Percentiles rank a stretch among this genome's conserved stretches.
Conservation (phyloP, 345 rosid species). For the Eucalyptus cladocalyx region DNA sequence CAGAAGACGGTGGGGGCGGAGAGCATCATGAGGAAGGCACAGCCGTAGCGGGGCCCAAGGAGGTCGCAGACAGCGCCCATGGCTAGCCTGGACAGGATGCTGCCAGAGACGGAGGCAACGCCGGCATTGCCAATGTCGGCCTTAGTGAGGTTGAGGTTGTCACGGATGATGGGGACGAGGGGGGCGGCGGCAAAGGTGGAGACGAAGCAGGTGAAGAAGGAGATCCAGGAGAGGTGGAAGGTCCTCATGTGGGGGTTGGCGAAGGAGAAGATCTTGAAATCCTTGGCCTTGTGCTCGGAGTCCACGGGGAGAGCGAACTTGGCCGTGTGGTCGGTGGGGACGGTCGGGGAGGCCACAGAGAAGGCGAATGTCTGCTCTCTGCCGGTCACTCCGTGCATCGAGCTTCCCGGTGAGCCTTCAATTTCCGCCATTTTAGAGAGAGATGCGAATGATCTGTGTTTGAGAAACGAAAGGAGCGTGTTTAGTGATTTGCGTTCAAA, state of each 20-base stretch:
- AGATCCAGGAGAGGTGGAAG: slow-evolving; percentile 86
- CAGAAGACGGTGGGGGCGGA: slow-evolving; percentile 82
- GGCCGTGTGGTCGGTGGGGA: slow-evolving; percentile 51
- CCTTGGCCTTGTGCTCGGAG: slow-evolving; percentile 83
- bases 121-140: slow-evolving; percentile 74
- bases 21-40: slow-evolving; percentile 73
- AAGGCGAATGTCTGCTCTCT: slow-evolving; percentile 56
- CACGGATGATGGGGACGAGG: slow-evolving; percentile 76
- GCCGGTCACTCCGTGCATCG: slow-evolving; percentile 77
- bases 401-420: slow-evolving; percentile 66
- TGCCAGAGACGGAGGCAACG: slow-evolving; percentile 85
- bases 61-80: slow-evolving; percentile 90
- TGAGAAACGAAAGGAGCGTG: background rate
- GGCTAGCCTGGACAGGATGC: slow-evolving; percentile 85
- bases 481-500: background rate
- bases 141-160: slow-evolving; percentile 63
- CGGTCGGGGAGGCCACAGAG: slow-evolving; percentile 41
- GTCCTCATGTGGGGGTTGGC: slow-evolving; percentile 90
- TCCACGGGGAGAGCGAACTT: slow-evolving; percentile 65
- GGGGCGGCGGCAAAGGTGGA: slow-evolving; percentile 96
- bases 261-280: slow-evolving; percentile 52
- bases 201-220: slow-evolving; percentile 79
- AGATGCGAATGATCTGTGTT: background rate
- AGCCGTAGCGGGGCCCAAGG: slow-evolving; percentile 79
- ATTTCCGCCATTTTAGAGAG: slow-evolving; percentile 14